Base-by-base conservation (phyloP, 2,329 filamentous ascomycete genomes). In the Rhinocladiella mackenziei region DNA sequence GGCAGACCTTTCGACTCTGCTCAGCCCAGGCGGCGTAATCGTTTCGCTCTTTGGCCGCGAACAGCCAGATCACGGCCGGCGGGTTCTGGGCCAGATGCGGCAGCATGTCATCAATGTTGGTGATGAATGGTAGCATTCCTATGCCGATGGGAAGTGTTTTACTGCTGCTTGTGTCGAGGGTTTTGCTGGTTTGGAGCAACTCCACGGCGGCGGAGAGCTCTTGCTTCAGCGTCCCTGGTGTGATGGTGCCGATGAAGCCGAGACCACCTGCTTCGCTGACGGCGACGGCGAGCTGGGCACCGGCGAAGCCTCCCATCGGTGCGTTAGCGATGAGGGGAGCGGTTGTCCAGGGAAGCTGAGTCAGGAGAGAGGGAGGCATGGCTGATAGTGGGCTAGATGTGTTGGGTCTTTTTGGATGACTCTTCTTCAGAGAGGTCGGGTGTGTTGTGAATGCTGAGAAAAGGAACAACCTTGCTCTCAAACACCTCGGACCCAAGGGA, bases 251-350 rank as follows among this genome's bases (percentile, higher is more conserved):
- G 17, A 78, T 69, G 54, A 87, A 66, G 4, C 67, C 76, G 1
- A 76, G 51, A 3, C 72, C 73, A 5, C 73, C 72, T 25, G 78
- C 74, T 54, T 64, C 64, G 1, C 76, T 79, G 9, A 86, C 73
- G 33, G 78, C 73, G 22, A 78, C 65, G 3, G 81, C 79, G 2
- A 87, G 71, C 0, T 58, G 70, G 48, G 60, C 73, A 57, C 60
- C 73, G 54, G 72, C 68, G 39, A 86, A 77, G 26, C 80, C 69
- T 26, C 80, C 75, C 84, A 88, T 86, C 0, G 84, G 84, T 1
- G 81, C 83, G 30, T 71, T 70, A 36, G 73, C 67, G 22, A 87
- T 70, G 14, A 85, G 30, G 5, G 46, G 46, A 18, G 28, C 19
- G 2, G 22, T 25, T 14, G 41, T 37, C 46, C 46, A 49, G 7